These are phyloP conservation scores for Tricholoma furcatifolium DNA, from an alignment of 768 basidiomycete species.

Conservation along the genomic window DNA sequence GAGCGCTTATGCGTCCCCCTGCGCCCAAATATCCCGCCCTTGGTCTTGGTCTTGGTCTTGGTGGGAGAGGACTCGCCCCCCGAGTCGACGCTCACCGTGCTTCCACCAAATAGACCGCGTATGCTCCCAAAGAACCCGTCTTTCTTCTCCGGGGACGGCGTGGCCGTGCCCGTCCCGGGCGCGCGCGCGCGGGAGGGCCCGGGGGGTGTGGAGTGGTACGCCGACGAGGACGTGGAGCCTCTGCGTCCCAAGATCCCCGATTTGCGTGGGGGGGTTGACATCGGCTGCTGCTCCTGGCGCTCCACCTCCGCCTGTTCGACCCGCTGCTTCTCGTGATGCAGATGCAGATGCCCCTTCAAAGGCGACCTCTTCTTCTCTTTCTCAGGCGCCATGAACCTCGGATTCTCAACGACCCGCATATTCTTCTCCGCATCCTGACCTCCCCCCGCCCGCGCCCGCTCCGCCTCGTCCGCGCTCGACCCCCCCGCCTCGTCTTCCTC, in stretches of 20 bases:
- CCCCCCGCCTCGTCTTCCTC: conserved; percentile 24
- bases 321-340: not conserved
- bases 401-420: conserved; percentile 54
- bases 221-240: too few relatives aligned
- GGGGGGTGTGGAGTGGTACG: too few relatives aligned
- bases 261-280: too few relatives aligned
- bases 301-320: not conserved
- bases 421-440: not conserved
- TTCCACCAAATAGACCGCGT: conserved; percentile 38
- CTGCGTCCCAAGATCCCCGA: too few relatives aligned
- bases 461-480: conserved; percentile 32
- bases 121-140: conserved; percentile 44
- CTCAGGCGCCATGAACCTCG: conserved; percentile 36
- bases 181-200: too few relatives aligned
- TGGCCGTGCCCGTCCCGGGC: not conserved
- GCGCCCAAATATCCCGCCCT: not conserved
- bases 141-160: not conserved
- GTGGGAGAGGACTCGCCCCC: not conserved
- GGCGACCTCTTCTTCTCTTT: too few relatives aligned
- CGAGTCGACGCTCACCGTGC: not conserved
- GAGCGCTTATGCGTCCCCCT: conserved; percentile 4
- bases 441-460: conserved; percentile 24
- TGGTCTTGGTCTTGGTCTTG: not conserved
- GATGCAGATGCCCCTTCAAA: not conserved
- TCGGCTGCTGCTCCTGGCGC: too few relatives aligned